These are phyloP conservation scores for Rhizopus sp. DNA, from an alignment of 371 early-diverging fungal species.

Conservation along the genomic window DNA sequence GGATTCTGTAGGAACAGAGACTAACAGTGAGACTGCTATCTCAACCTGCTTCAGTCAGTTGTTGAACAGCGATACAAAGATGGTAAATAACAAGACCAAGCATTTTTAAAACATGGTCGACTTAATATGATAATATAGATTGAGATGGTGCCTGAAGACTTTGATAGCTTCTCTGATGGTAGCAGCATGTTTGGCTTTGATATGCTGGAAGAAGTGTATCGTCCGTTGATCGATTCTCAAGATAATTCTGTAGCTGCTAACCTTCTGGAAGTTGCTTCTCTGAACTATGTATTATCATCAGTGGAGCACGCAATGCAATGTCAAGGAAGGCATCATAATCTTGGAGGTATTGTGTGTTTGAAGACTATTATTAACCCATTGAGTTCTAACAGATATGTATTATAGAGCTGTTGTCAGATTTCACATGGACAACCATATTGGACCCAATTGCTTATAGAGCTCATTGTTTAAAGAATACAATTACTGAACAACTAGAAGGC, in stretches of 20 bases:
- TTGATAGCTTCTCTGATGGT: conserved; percentile 50
- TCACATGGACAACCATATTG: conserved; percentile 45
- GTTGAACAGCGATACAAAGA: conserved; percentile 32
- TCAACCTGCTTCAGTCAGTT: conserved; percentile 17
- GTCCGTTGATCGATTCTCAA: conserved; percentile 30
- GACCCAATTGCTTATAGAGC: conserved; percentile 46
- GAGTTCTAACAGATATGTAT: not conserved
- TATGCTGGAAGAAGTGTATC: conserved; percentile 47
- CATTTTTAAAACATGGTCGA: no score
- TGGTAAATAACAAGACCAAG: conserved; percentile 24
- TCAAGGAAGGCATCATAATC: conserved; percentile 24
- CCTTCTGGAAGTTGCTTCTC: conserved; percentile 42
- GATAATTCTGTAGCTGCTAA: conserved; percentile 38
- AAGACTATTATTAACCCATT: not conserved
- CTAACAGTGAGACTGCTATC: conserved; percentile 11
- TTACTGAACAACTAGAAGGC: conserved; percentile 22
- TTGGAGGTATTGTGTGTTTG: conserved; percentile 23
- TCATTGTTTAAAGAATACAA: conserved; percentile 24
- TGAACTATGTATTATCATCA: conserved; percentile 34
- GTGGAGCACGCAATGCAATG: conserved; percentile 43
- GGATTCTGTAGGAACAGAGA: conserved; percentile 27
- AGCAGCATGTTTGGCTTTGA: conserved; percentile 47
- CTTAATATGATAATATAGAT: conserved; percentile 14
- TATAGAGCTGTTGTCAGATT: conserved; percentile 37
- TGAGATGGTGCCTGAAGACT: conserved; percentile 47